These are phyloP conservation scores for Marasmius sp. DNA, from an alignment of 1,284 basidiomycete species.

Conservation along the genomic window DNA sequence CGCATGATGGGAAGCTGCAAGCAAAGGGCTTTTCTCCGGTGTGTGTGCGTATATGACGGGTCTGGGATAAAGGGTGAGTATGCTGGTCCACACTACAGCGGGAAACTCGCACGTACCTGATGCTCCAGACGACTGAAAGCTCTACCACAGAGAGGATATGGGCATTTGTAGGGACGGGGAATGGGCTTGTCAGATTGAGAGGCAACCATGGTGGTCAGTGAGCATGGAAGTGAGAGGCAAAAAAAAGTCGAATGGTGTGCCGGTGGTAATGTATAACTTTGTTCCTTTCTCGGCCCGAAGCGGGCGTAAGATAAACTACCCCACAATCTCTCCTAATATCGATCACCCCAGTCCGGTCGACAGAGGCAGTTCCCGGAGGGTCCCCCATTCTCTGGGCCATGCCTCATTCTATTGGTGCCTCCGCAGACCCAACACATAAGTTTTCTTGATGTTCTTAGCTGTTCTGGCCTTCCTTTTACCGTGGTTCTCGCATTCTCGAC, in stretches of 20 bases:
- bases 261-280: background rate
- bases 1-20: constrained; percentile 93
- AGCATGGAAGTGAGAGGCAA: background rate
- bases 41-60: constrained; percentile 96
- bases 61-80: constrained; percentile 49
- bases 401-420: too few species aligned
- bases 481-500: too few species aligned
- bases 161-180: constrained; percentile 92
- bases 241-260: background rate
- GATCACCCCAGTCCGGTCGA: background rate
- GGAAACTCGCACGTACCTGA: constrained; percentile 58
- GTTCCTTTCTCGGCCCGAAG: background rate
- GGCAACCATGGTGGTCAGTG: background rate
- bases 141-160: constrained; percentile 86
- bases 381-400: too few species aligned
- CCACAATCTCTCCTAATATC: background rate
- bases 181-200: constrained; percentile 47
- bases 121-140: constrained; percentile 93
- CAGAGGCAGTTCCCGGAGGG: too few species aligned
- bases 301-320: background rate
- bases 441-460: too few species aligned
- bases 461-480: too few species aligned
- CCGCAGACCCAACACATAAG: too few species aligned
- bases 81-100: constrained; percentile 7
- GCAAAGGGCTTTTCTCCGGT: constrained; percentile 97